Evolutionary conservation across 129 eudicot genomes (phyloP), one percentile per base, ranked within the genome.

Genomic region (Saposhnikovia divaricata): DNA sequence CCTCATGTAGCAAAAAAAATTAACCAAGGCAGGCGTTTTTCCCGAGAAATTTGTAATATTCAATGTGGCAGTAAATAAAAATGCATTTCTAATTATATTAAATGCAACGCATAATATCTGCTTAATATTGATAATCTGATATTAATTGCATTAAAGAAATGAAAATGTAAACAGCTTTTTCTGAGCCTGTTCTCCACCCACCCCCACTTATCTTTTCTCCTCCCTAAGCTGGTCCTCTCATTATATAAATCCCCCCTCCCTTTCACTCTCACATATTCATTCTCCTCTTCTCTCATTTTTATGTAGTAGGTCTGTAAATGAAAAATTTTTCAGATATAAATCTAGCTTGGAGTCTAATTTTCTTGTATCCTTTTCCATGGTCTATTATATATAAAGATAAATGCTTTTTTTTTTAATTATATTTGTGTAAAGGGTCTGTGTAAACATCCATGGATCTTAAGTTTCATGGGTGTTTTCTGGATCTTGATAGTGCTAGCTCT

Each of bases 151-250:
- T 37, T 73, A 31, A 21, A 72, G 16, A 50, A 72, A 74, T 23
- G 13, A 25, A 72, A 40, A 74, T 43, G 51, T 8, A 38, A 59
- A 81, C 75, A 61, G 48, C 66, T 40, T 14, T 53, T 46, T 46
- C 16, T 46, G 50, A 46, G 15, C 50, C 50, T 46, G 50, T 46
- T 18, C 28, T 44, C 44, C 42, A 37, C 79, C 76, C 74, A 21
- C 79, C 72, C 66, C 57, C 79, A 42, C 83, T 38, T 74, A 74
- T 65, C 78, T 31, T 39, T 55, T 70, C 77, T 27, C 82, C 69
- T 68, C 77, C 68, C 65, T 76, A 76, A 16, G 40, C 46, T 34
- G 12, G 23, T 3, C 65, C 80, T 77, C 43, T 40, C n/a, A 40
- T 13, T 77, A 77, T 77, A 39, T 77, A 77, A 55, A 57, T 11